phyloP scores from a whole-genome alignment of 345 rosid genomes.

The Eucalyptus leucophloia region DNA sequence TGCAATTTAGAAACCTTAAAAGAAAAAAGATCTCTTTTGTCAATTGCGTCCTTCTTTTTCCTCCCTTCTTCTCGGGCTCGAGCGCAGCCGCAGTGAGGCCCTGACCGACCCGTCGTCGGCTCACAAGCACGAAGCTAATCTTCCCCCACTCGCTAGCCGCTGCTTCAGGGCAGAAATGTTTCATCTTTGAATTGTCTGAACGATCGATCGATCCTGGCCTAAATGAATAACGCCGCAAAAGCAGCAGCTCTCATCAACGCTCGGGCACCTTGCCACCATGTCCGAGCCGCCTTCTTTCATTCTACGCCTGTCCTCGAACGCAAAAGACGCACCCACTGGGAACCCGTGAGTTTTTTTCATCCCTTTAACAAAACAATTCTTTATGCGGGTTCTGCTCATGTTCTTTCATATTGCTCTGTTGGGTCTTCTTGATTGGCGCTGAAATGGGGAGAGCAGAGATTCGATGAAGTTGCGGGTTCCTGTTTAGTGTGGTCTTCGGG shows the following conservation, averaged over 20 bases:
- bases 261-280: neutral
- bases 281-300: conserved; percentile 2
- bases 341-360: neutral
- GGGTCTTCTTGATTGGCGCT: neutral
- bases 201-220: neutral
- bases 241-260: neutral
- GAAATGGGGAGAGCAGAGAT: neutral
- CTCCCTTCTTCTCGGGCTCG: neutral
- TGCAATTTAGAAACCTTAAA: too few species aligned
- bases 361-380: too few species aligned
- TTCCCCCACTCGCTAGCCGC: neutral
- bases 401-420: neutral
- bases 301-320: conserved; percentile 7
- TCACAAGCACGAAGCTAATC: neutral
- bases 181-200: neutral
- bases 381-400: neutral
- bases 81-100: neutral
- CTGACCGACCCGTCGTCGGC: neutral
- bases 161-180: neutral
- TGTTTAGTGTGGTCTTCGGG: neutral
- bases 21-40: neutral
- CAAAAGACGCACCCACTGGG: conserved; percentile 2
- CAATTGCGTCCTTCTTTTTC: neutral
- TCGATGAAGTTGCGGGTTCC: neutral
- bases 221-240: neutral